A percentile compares a stretch with the other conserved stretches of the same genome.
phyloP scores from a whole-genome alignment of 352 stramenopile species.

The Hyphochytrium catenoides region DNA sequence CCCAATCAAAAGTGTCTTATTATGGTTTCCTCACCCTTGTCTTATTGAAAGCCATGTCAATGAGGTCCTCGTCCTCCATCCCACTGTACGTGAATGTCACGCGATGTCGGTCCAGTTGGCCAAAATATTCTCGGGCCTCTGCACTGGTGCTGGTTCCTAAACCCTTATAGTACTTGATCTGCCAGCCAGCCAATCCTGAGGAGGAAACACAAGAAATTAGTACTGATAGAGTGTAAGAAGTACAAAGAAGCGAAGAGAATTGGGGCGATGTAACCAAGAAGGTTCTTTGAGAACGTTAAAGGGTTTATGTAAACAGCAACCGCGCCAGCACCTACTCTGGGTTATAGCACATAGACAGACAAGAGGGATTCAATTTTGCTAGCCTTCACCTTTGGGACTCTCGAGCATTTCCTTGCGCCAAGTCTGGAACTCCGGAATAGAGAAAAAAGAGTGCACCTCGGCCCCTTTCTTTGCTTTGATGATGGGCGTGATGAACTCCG shows the following conservation, averaged over 20 bases:
- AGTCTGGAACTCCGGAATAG: slow-evolving; percentile 81
- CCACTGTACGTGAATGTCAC: slow-evolving; percentile 60
- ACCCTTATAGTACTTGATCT: slow-evolving; percentile 98
- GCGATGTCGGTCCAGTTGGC: slow-evolving; percentile 77
- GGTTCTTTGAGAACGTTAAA: too few species aligned
- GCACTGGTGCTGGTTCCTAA: slow-evolving; percentile 90
- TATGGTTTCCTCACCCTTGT: too few species aligned
- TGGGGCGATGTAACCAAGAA: too few species aligned
- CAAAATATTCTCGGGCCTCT: slow-evolving; percentile 96
- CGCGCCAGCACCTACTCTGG: too few species aligned
- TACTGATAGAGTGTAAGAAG: too few species aligned
- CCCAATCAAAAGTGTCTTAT: too few species aligned
- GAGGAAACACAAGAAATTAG: too few species aligned
- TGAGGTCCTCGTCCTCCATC: slow-evolving; percentile 58
- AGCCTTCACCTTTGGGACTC: slow-evolving; percentile 56
- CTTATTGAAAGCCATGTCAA: slow-evolving; percentile 98
- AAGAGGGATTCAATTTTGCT: too few species aligned
- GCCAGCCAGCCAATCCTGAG: too few species aligned
- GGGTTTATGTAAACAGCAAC: too few species aligned
- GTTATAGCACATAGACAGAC: too few species aligned
- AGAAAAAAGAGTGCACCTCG: slow-evolving; percentile 79
- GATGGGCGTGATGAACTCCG: slow-evolving; percentile 97
- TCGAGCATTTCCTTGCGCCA: slow-evolving; percentile 62
- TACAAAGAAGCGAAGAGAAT: too few species aligned
- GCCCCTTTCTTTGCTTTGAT: slow-evolving; percentile 63